Conservation (phyloP, 768 basidiomycete genomes). For the Tephrocybe sp. region DNA sequence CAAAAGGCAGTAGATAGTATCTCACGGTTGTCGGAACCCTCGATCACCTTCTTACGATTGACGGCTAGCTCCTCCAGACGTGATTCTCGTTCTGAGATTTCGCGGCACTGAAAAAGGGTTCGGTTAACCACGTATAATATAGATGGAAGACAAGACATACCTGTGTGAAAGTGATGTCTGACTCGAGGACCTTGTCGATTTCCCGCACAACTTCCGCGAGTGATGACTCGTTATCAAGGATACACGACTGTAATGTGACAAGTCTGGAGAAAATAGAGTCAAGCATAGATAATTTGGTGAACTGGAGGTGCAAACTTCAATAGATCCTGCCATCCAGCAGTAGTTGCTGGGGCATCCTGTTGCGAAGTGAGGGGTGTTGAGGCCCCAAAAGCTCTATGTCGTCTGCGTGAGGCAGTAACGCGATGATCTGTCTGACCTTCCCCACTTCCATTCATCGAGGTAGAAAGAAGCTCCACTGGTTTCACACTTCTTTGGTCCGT, state of each 20-base stretch:
- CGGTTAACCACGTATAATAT: constrained; percentile 12
- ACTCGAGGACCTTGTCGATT: constrained; percentile 46
- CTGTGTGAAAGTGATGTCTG: constrained; percentile 36
- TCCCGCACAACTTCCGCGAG: constrained; percentile 47
- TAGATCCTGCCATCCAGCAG: constrained; percentile 67
- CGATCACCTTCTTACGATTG: constrained; percentile 40
- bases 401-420: constrained; percentile 28
- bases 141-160: constrained; percentile 34
- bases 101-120: constrained; percentile 50
- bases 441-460: constrained; percentile 9
- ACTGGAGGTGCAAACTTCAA: constrained; percentile 59
- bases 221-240: constrained; percentile 50
- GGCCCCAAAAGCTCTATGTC: constrained; percentile 28
- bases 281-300: no score
- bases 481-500: constrained; percentile 44
- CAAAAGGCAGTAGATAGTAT: not conserved
- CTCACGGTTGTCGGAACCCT: constrained; percentile 48
- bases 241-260: constrained; percentile 49
- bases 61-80: constrained; percentile 50
- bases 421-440: constrained; percentile 15
- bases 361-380: constrained; percentile 12
- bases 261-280: constrained; percentile 41
- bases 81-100: constrained; percentile 65
- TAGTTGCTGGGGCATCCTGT: constrained; percentile 30
- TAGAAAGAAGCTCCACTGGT: constrained; percentile 23